A percentile compares a stretch with the other conserved stretches of the same genome.
These are phyloP conservation scores for Turritis glabra DNA, from an alignment of 345 rosid genomes.

Conservation along the genomic window DNA sequence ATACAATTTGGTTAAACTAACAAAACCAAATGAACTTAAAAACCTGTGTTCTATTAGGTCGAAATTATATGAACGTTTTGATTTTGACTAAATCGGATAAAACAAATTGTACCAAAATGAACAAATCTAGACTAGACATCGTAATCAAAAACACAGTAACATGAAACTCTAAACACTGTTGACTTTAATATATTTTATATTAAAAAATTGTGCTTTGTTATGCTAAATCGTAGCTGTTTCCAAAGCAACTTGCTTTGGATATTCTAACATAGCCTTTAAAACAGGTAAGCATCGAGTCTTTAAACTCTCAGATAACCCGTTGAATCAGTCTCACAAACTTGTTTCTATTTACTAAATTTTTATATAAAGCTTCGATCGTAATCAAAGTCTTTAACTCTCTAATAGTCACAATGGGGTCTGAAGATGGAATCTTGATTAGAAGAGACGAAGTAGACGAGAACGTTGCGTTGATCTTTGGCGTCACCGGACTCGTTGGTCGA, in stretches of 20 bases:
- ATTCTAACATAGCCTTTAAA: constrained; percentile 27
- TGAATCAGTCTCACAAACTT: constrained; percentile 20
- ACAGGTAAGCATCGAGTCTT: constrained; percentile 42
- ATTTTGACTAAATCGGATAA: no score
- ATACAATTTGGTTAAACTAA: background rate
- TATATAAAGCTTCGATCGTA: background rate
- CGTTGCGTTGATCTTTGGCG: constrained; percentile 82
- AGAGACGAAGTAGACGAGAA: constrained; percentile 30
- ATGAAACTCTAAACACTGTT: constrained; percentile 31
- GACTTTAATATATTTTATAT: constrained; percentile 15
- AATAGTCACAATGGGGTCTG: constrained; percentile 41
- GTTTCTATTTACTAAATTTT: background rate
- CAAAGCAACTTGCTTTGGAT: constrained; percentile 27
- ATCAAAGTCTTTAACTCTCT: constrained; percentile 17
- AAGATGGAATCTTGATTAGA: constrained; percentile 28
- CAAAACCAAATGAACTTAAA: background rate
- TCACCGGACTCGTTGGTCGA: constrained; percentile 83
- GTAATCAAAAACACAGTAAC: background rate
- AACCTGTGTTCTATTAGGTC: no score
- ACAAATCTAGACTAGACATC: no score
- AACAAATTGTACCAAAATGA: no score
- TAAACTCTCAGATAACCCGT: constrained; percentile 29
- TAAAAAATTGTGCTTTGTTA: constrained; percentile 15
- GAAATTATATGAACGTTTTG: no score
- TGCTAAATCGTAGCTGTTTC: constrained; percentile 36